Conservation (phyloP, 257 asterid species). For the Salvia miltiorrhiza region DNA sequence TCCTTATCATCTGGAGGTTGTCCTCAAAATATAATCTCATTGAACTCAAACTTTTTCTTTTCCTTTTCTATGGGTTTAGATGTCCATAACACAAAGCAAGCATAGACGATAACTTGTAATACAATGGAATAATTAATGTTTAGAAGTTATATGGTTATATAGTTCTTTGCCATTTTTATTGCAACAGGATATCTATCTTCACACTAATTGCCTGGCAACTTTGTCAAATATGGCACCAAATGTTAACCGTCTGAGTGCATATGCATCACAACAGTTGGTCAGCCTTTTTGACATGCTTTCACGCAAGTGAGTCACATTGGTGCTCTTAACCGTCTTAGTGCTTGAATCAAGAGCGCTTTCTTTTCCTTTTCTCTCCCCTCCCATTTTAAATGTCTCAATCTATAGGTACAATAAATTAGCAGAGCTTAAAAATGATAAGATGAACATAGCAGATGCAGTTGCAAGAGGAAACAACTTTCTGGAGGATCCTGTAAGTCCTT, state of each 20-base stretch:
- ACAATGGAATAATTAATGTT: neutral
- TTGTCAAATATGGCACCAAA: conserved; percentile 97
- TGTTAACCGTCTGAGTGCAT: conserved; percentile 78
- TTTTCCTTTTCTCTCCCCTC: neutral
- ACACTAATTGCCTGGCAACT: conserved; percentile 86
- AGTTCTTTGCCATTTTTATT: conserved; percentile 22
- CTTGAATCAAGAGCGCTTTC: neutral
- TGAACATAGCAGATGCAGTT: conserved; percentile 52
- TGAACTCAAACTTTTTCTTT: neutral
- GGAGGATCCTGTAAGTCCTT: conserved; percentile 56
- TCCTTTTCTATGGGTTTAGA: neutral
- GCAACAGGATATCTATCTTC: conserved; percentile 89
- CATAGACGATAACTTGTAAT: neutral
- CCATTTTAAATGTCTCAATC: conserved; percentile 10
- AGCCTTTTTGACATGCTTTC: conserved; percentile 95
- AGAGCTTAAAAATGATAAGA: conserved; percentile 68
- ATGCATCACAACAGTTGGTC: conserved; percentile 89
- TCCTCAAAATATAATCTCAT: neutral
- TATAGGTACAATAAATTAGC: conserved; percentile 90
- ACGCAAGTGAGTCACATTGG: conserved; percentile 65
- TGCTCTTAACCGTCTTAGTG: conserved; percentile 10
- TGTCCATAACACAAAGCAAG: neutral
- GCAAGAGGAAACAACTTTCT: conserved; percentile 55
- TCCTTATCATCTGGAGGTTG: conserved; percentile 11
- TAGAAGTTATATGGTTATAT: neutral